Percentiles rank a stretch among this genome's conserved stretches.
Evolutionary conservation across 352 stramenopile genomes (phyloP).

Genomic region (Phytopythium chamaehyphon): DNA sequence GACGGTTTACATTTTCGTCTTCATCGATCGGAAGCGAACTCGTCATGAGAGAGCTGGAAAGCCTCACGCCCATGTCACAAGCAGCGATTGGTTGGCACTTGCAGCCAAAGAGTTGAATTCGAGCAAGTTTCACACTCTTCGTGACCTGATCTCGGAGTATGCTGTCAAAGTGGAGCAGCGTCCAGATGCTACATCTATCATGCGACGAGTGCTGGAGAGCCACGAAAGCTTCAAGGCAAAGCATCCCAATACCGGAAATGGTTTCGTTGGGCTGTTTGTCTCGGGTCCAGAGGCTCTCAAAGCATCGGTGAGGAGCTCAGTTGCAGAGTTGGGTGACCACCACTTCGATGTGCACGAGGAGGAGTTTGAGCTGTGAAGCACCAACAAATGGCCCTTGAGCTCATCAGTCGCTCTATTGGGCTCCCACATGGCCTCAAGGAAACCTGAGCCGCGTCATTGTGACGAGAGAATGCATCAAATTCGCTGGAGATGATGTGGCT

Average conservation of each 20-base stretch:
- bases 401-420: too few relatives aligned
- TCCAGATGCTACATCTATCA: constrained; percentile 2
- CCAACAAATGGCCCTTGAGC: background rate
- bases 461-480: too few relatives aligned
- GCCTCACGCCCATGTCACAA: background rate
- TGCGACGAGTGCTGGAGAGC: background rate
- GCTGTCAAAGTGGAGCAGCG: constrained; percentile 2
- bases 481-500: too few relatives aligned
- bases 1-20: constrained; percentile 1
- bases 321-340: constrained; percentile 11
- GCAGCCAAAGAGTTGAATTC: background rate
- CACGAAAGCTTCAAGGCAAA: background rate
- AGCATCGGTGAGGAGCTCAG: constrained; percentile 5
- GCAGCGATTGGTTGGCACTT: too few relatives aligned
- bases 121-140: constrained; percentile 1
- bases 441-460: too few relatives aligned
- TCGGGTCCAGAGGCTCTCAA: constrained; percentile 17
- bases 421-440: too few relatives aligned
- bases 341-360: constrained; percentile 21
- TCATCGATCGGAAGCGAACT: background rate
- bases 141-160: constrained; percentile 8
- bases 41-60: background rate
- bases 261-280: constrained; percentile 15
- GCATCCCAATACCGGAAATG: background rate
- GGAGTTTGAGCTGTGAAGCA: constrained; percentile 20